Conservation (phyloP, 768 basidiomycete species). For the Phallus indusiatus region DNA sequence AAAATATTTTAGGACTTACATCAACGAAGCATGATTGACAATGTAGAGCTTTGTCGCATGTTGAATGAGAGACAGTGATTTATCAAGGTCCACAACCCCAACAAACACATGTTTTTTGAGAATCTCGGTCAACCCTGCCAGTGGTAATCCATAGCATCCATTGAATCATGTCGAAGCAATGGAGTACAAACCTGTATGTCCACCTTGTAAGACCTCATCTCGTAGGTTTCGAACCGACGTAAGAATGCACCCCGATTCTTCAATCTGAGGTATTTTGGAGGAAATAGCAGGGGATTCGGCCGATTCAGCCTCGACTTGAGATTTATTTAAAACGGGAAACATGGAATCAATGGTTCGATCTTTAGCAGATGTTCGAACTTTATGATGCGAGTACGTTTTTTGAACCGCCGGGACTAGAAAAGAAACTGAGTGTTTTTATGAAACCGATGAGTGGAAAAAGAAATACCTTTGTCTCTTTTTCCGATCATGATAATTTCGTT, state of each 20-base stretch:
- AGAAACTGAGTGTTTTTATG: neutral
- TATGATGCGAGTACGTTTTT: slow-evolving; percentile 68
- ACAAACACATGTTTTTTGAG: slow-evolving; percentile 85
- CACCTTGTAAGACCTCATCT: slow-evolving; percentile 42
- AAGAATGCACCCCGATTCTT: slow-evolving; percentile 67
- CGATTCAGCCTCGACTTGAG: slow-evolving; percentile 21
- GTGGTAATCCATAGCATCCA: neutral
- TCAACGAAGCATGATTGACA: slow-evolving; percentile 74
- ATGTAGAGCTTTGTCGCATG: slow-evolving; percentile 83
- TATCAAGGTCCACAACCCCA: slow-evolving; percentile 72
- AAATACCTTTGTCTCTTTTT: too few species aligned
- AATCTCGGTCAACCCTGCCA: slow-evolving; percentile 82
- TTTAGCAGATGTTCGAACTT: slow-evolving; percentile 80
- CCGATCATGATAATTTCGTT: neutral
- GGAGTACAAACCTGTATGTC: slow-evolving; percentile 54
- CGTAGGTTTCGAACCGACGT: slow-evolving; percentile 67
- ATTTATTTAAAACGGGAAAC: slow-evolving; percentile 63
- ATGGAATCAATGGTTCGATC: slow-evolving; percentile 94
- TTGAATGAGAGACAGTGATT: slow-evolving; percentile 76
- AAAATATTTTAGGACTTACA: slow-evolving; percentile 41
- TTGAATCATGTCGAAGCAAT: neutral
- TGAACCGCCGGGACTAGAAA: slow-evolving; percentile 19
- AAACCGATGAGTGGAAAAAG: slow-evolving; percentile 14
- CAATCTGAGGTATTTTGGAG: slow-evolving; percentile 42
- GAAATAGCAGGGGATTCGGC: slow-evolving; percentile 11